A percentile compares a stretch with the other conserved stretches of the same genome.
Conservation (phyloP, 768 basidiomycete species). For the Phylloporus sp. region DNA sequence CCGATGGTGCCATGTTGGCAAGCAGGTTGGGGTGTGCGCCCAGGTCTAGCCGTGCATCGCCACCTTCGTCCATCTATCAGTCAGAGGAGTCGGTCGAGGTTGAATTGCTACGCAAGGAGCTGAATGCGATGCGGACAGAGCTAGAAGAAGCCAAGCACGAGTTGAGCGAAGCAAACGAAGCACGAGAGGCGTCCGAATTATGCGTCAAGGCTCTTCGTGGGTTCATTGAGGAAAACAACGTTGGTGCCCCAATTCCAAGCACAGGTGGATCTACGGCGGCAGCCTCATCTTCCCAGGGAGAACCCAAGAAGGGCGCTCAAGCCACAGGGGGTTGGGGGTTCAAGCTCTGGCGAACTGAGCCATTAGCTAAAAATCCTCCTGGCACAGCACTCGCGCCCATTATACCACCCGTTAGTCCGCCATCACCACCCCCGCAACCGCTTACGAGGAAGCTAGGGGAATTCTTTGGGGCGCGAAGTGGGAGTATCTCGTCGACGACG, state of each 20-base stretch:
- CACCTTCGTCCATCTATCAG: slow-evolving; percentile 36
- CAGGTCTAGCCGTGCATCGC: slow-evolving; percentile 44
- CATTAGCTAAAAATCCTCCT: slow-evolving; percentile 25
- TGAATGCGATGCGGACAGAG: slow-evolving; percentile 52
- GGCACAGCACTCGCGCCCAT: slow-evolving; percentile 30
- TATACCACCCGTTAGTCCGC: slow-evolving; percentile 17
- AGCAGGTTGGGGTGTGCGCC: slow-evolving; percentile 25
- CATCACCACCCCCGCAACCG: slow-evolving; percentile 37
- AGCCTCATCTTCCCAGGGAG: slow-evolving; percentile 24
- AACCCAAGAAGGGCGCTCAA: slow-evolving; percentile 30
- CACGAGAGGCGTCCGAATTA: slow-evolving; percentile 80
- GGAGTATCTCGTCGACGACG: slow-evolving; percentile 47
- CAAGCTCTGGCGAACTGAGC: slow-evolving; percentile 59
- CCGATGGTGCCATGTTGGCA: slow-evolving; percentile 25
- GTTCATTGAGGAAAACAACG: slow-evolving; percentile 73
- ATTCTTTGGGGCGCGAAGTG: slow-evolving; percentile 56
- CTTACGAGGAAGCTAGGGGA: slow-evolving; percentile 67
- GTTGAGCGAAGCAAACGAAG: slow-evolving; percentile 75
- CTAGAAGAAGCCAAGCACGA: slow-evolving; percentile 65
- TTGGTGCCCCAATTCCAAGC: slow-evolving; percentile 38
- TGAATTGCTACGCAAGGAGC: slow-evolving; percentile 57
- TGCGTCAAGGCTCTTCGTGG: slow-evolving; percentile 80
- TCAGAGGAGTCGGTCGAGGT: slow-evolving; percentile 41
- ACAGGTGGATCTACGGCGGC: slow-evolving; percentile 12
- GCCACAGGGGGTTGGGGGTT: slow-evolving; percentile 57